Evolutionary conservation across 345 rosid genomes (phyloP), one percentile per base, ranked within the genome.

Genomic region (Adansonia digitata): DNA sequence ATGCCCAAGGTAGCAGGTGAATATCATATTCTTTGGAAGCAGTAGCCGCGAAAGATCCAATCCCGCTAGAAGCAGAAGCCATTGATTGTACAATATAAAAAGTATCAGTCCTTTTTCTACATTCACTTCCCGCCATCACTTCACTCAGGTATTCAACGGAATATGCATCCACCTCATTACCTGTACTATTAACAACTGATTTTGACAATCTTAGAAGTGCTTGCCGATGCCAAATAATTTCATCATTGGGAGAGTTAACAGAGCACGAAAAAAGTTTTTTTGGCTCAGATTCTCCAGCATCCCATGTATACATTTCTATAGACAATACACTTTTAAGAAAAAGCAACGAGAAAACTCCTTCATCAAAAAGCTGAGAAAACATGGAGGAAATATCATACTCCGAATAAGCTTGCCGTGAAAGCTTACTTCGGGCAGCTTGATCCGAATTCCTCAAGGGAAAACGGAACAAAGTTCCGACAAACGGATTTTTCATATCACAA

Each of bases 11-110:
- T 74, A 90, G 83, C 72, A 94, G 82, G 69, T 94, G 94, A 73
- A 94, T 88, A 82, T 92, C 98, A 83, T 92, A 92, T 70, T 94
- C 98, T 85, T 86, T 88, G 78, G 92, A 89, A 51, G 92, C 98
- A 79, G 91, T 83, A 74, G 90, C 89, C 39, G 98, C 91, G 82
- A 92, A 91, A 63, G 88, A 81, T 82, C 83, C 91, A 82, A 92
- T 87, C 78, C 91, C 85, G 55, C 97, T 89, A 70, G 91, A 84
- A 26, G 85, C 48, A 4, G 97, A 80, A 26, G 97, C 98, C 98
- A 94, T 92, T 60, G 85, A 86, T 81, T 94, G 98, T 72, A 87
- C 97, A 20, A 94, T 79, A 79, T 89, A 87, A 83, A 90, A 92
- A 14, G 82, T 86, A 78, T 89, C 89, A 39, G 77, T 77, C 82